phyloP scores from a whole-genome alignment of 2,329 filamentous ascomycete genomes.

The Pseudocercospora fijiensis region DNA sequence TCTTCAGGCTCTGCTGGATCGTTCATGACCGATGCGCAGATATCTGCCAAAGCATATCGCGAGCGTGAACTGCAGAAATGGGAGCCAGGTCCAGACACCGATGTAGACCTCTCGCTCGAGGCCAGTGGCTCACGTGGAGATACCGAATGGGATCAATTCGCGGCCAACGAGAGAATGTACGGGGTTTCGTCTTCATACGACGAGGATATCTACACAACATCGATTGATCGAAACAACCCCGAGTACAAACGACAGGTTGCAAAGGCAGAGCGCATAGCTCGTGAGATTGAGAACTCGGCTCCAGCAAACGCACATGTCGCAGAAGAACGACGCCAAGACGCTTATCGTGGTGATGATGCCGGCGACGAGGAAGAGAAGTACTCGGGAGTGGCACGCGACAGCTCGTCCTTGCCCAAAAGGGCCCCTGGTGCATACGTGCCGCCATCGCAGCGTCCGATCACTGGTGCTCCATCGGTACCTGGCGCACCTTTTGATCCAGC shows the following conservation, averaged over 20 bases:
- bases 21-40: conserved; percentile 86
- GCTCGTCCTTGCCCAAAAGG: conserved; percentile 61
- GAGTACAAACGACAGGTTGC: conserved; percentile 75
- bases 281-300: conserved; percentile 79
- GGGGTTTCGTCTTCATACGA: conserved; percentile 88
- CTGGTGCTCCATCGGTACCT: conserved; percentile 68
- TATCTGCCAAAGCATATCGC: conserved; percentile 62
- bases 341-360: conserved; percentile 63
- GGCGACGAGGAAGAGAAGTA: conserved; percentile 95
- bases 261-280: conserved; percentile 76
- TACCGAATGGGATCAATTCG: conserved; percentile 85
- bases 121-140: conserved; percentile 36
- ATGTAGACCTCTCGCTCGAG: conserved; percentile 64
- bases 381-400: conserved; percentile 77
- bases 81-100: conserved; percentile 62
- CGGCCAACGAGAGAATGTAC: conserved; percentile 81
- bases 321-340: conserved; percentile 75
- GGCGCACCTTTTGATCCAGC: conserved; percentile 81
- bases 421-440: conserved; percentile 79
- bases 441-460: conserved; percentile 78
- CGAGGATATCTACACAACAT: conserved; percentile 90
- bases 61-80: conserved; percentile 80
- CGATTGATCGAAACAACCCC: conserved; percentile 80
- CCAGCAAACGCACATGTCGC: conserved; percentile 79
- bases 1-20: conserved; percentile 58